A percentile compares a stretch with the other conserved stretches of the same genome.
Conservation (phyloP, 202 grass and related monocot species). For the Musa balbisiana region DNA sequence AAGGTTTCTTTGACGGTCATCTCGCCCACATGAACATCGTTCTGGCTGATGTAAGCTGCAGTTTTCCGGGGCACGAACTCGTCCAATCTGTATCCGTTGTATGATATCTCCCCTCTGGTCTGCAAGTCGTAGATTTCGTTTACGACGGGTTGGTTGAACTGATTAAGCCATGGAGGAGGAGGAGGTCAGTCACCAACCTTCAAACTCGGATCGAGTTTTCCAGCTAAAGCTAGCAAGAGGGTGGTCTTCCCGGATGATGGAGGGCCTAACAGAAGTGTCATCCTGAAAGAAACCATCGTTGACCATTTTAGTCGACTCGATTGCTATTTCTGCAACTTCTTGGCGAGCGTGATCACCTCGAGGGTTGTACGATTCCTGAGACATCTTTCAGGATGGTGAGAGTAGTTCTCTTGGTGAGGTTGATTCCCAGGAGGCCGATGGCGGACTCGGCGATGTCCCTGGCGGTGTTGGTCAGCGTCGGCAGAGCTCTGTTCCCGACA, state of each 20-base stretch:
- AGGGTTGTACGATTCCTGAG: constrained; percentile 54
- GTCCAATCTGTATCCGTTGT: constrained; percentile 57
- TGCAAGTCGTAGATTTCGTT: neutral
- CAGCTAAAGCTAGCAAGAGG: constrained; percentile 71
- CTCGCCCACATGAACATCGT: constrained; percentile 81
- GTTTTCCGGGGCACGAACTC: constrained; percentile 97
- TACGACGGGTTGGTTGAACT: neutral
- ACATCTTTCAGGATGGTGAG: constrained; percentile 58
- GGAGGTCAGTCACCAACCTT: constrained; percentile 14
- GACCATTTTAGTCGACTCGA: neutral
- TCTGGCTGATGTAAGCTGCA: constrained; percentile 98
- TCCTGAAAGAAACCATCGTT: constrained; percentile 24
- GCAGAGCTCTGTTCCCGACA: constrained; percentile 69
- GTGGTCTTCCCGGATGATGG: constrained; percentile 97
- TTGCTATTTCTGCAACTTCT: too few species aligned
- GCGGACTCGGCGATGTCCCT: constrained; percentile 62
- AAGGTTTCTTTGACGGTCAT: constrained; percentile 98
- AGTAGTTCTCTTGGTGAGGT: constrained; percentile 44
- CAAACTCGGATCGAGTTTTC: constrained; percentile 72
- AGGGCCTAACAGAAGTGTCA: constrained; percentile 87
- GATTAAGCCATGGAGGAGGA: neutral
- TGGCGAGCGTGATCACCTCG: constrained; percentile 22
- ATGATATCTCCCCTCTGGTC: constrained; percentile 47
- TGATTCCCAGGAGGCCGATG: constrained; percentile 34
- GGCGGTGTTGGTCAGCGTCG: constrained; percentile 65